These are phyloP conservation scores for Anethum foeniculum DNA, from an alignment of 140 eudicot species.

Conservation along the genomic window DNA sequence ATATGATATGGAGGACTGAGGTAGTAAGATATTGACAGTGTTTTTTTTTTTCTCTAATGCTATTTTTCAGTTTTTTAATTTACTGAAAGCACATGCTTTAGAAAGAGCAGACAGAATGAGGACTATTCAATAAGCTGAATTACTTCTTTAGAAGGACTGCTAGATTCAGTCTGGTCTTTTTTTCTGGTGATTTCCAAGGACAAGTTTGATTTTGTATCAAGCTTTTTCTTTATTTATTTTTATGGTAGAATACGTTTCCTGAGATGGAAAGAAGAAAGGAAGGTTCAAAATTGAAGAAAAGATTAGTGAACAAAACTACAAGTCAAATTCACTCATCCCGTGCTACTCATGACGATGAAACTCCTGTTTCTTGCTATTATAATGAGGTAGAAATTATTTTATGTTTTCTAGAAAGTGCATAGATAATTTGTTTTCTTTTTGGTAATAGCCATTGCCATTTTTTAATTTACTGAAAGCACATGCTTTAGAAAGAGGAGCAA, in stretches of 20 bases:
- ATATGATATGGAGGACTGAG: neutral
- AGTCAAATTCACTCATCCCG: conserved; percentile 25
- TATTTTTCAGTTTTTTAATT: neutral
- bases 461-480: neutral
- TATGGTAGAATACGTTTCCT: conserved; percentile 34
- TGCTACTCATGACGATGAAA: conserved; percentile 24
- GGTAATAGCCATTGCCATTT: neutral
- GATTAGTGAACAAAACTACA: conserved; percentile 22
- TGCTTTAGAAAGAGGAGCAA: neutral
- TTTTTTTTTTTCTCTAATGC: neutral
- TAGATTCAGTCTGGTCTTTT: neutral
- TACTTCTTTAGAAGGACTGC: neutral
- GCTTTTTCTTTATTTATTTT: neutral
- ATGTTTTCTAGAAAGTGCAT: neutral
- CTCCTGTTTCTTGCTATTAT: conserved; percentile 22
- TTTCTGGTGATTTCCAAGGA: neutral
- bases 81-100: neutral
- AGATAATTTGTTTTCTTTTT: neutral
- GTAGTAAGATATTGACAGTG: neutral
- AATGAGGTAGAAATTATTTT: conserved; percentile 20
- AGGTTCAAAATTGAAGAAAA: conserved; percentile 32
- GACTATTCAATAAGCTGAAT: neutral
- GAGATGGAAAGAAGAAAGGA: conserved; percentile 24
- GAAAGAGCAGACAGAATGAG: neutral
- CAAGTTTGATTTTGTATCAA: neutral